These are phyloP conservation scores for Rosa persica DNA, from an alignment of 306 rosid species.

Conservation along the genomic window DNA sequence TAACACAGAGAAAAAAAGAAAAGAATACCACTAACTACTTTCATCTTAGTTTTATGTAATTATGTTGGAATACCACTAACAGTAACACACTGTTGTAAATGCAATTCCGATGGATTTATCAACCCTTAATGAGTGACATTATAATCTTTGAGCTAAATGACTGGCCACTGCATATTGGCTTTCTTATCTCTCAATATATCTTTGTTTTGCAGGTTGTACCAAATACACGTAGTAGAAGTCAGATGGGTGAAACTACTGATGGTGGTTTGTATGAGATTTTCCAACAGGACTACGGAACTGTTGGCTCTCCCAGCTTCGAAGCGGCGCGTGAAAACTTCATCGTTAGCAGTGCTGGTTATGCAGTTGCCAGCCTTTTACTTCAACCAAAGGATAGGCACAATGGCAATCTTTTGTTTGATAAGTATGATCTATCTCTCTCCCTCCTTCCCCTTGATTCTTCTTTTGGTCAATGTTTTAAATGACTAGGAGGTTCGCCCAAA, in stretches of 20 bases:
- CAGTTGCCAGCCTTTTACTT: slow-evolving; percentile 94
- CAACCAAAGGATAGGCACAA: slow-evolving; percentile 99
- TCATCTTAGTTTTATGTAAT: neutral
- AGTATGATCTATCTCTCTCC: slow-evolving; percentile 43
- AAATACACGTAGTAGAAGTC: slow-evolving; percentile 88
- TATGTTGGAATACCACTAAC: neutral
- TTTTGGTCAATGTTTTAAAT: neutral
- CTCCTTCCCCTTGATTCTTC: neutral
- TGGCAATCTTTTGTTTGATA: slow-evolving; percentile 87
- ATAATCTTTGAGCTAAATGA: slow-evolving; percentile 4
- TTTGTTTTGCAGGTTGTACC: slow-evolving; percentile 78
- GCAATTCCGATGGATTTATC: neutral
- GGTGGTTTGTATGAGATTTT: slow-evolving; percentile 96
- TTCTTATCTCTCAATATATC: neutral
- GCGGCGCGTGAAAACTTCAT: slow-evolving; percentile 96
- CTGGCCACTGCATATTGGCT: neutral
- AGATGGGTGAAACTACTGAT: slow-evolving; percentile 99
- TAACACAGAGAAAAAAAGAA: neutral
- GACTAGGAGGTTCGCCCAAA: neutral
- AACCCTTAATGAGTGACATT: neutral
- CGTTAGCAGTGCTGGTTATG: slow-evolving; percentile 96
- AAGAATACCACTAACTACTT: neutral
- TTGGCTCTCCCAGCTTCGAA: slow-evolving; percentile 78
- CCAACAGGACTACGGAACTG: slow-evolving; percentile 95
- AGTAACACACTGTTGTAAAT: neutral